Evolutionary conservation across 441 rosid genomes (phyloP), one percentile per base, ranked within the genome.

Genomic region (Euphorbia celastroides): DNA sequence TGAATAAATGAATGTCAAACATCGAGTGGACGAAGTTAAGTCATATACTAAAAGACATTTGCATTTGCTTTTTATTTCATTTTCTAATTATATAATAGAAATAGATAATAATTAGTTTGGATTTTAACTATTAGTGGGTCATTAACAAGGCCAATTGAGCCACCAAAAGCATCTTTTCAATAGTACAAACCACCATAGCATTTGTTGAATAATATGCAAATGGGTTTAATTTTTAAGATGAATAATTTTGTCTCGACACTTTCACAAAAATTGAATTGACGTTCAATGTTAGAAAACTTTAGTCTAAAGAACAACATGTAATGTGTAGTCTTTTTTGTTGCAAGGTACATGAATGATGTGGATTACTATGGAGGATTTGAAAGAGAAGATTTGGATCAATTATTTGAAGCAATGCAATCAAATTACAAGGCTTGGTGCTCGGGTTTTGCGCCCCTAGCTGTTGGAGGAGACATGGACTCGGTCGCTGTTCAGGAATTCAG

Each of bases 381-480:
- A 75, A 84, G 82, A 74, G 94, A 84, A 42, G 99, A 91, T 0
- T 57, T 91, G 34, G 82, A 85, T 67, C 93, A 93, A 64, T 81
- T 93, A 28, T 89, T 89, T 62, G 84, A 84, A 74, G 99, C 95
- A 32, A 89, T 93, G 83, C 64, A 75, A 56, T 77, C 81, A 38
- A 94, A 94, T 52, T 91, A 80, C 81, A 89, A 86, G 70, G 89
- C 99, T 5, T 89, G 96, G 97, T 86, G 93, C 44, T 69, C 85
- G 10, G 97, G 96, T 7, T 93, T 91, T 41, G 97, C 99, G 0
- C 96, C 97, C 10, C 71, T 93, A 6, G 83, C 81, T 0, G 86
- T 93, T 0, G 97, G 99, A 0, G 97, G 97, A 1, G 99, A 93
- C 86, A 69, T 93, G 86, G 97, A 89, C 54, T 88, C 93, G 0